Conservation (phyloP, 2,329 filamentous ascomycete species). For the Epichloe scottii region DNA sequence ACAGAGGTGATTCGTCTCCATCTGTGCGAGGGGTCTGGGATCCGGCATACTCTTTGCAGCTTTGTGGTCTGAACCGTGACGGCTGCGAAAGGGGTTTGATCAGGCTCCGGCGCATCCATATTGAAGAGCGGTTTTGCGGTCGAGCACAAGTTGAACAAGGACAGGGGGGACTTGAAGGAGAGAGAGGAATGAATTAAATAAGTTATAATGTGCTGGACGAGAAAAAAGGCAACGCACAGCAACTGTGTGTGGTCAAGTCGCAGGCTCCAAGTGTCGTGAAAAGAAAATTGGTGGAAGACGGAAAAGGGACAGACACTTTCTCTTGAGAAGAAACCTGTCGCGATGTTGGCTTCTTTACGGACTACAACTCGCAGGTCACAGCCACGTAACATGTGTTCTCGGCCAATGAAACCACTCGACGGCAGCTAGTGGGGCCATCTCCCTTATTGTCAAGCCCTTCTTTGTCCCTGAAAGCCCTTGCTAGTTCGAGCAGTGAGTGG, state of each 20-base stretch:
- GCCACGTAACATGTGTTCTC: not conserved
- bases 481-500: too few species aligned
- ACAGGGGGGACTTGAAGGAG: not conserved
- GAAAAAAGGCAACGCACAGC: not conserved
- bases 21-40: not conserved
- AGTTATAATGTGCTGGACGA: not conserved
- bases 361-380: not conserved
- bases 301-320: not conserved
- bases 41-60: conserved; percentile 50
- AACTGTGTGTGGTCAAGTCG: not conserved
- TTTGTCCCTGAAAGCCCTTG: too few species aligned
- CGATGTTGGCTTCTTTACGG: conserved; percentile 5
- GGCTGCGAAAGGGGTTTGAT: conserved; percentile 83
- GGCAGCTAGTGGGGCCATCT: not conserved
- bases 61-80: conserved; percentile 75
- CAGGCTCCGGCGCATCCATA: conserved; percentile 82
- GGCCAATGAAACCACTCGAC: not conserved
- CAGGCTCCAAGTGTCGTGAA: not conserved
- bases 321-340: not conserved
- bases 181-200: not conserved
- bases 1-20: not conserved
- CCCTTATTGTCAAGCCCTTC: not conserved
- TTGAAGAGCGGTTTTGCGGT: conserved; percentile 8
- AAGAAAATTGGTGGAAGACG: not conserved
- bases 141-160: not conserved